Evolutionary conservation across 176 grass and related monocot species (phyloP), one percentile per base, ranked within the genome.

Genomic region (Alopecurus myosuroides): DNA sequence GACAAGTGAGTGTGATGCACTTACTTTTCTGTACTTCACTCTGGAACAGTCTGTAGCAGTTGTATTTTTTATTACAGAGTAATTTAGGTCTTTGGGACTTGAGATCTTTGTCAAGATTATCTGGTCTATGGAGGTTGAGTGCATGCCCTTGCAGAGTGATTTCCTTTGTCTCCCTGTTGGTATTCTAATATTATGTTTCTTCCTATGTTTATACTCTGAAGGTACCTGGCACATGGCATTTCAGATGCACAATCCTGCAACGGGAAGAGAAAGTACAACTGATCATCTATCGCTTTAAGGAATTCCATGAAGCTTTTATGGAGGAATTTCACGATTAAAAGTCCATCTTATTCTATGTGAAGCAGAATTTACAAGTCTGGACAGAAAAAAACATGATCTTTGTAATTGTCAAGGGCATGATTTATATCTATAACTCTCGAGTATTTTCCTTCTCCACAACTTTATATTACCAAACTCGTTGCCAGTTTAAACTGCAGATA

Each of bases 141-240:
- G 14, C 19, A 40, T 48, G 26, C 31, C 34, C 35, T 36, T 70
- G 4, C 28, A 84, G 53, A 63, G 48, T 65, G 50, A 14, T 11
- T 15, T 84, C 3, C 0, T 19, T 55, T 46, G 6, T 7, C 81
- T 60, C 33, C 55, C 83, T 86, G 30, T 77, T 11, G 39, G 11
- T 48, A 52, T 82, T 70, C 88, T 90, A 73, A 90, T 26, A 29
- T 55, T 5, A 18, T 86, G 9, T 65, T 77, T 17, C 9, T 77
- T 50, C 82, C 6, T 62, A 10, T 76, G 70, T n/a, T 75, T 70
- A 81, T 37, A 67, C 36, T 77, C 50, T 90, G 73, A 50, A 94
- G 93, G 89, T 95, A 76, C 87, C 89, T 60, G 88, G 93, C 31
- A 92, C 91, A 81, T 94, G 90, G 89, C 93, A 95, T 89, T 89